Conservation (phyloP, 1,284 basidiomycete genomes). For the Ceratobasidium sp. region DNA sequence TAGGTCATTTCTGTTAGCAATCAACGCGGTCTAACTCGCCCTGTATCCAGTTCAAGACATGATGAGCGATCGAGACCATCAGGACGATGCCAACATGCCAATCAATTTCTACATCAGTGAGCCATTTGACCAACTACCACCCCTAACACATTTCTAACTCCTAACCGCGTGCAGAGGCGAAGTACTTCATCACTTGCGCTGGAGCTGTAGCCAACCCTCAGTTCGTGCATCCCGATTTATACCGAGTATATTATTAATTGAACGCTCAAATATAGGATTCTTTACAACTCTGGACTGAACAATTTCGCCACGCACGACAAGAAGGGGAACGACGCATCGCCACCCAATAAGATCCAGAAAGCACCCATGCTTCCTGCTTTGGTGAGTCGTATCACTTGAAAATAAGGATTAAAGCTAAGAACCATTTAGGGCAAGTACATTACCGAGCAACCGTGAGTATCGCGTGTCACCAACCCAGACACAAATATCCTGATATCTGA, state of each 20-base stretch:
- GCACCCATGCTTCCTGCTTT: not conserved
- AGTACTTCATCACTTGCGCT: not conserved
- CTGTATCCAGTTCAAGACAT: constrained; percentile 2
- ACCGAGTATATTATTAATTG: not conserved
- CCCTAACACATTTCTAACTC: not conserved
- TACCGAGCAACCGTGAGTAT: constrained; percentile 4
- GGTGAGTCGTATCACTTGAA: not conserved
- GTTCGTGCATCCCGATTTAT: not conserved
- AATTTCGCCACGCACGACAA: not conserved
- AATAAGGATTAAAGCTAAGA: not conserved
- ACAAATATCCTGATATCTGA: not conserved
- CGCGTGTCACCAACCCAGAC: not conserved
- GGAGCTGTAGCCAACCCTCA: not conserved
- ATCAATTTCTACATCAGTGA: constrained; percentile 13
- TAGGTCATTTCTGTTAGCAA: not conserved
- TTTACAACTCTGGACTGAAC: not conserved
- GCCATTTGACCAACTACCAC: not conserved
- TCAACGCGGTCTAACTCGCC: not conserved
- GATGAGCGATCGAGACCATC: not conserved
- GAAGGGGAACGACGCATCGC: too few species aligned
- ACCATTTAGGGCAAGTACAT: not conserved
- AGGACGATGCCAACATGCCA: not conserved
- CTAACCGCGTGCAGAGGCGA: not conserved
- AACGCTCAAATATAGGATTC: not conserved
- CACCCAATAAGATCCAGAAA: not conserved